Evolutionary conservation across 163 green algal genomes (phyloP).

Genomic region (Volvox carteri): DNA sequence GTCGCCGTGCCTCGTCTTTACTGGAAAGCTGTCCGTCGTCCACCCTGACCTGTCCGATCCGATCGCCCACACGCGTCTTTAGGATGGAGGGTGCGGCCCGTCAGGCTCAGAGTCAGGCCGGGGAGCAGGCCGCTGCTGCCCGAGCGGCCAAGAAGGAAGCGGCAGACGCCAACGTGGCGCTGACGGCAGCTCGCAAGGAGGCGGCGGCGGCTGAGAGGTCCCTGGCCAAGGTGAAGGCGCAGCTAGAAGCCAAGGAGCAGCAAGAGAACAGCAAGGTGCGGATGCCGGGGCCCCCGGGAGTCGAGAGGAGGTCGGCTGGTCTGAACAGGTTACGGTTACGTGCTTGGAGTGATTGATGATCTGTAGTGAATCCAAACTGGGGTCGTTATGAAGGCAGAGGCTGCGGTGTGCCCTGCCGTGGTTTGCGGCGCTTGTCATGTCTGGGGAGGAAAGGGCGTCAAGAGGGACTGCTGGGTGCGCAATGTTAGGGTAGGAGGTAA

Average conservation of each 20-base stretch:
- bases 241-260: conserved; percentile 49
- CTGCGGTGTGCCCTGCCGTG: no score
- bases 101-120: conserved; percentile 17
- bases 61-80: not conserved
- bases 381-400: no score
- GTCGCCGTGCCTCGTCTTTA: not conserved
- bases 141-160: conserved; percentile 58
- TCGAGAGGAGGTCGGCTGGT: no score
- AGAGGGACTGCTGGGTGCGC: no score
- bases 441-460: no score
- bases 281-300: no score
- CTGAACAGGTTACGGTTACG: no score
- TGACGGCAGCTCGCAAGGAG: conserved; percentile 39
- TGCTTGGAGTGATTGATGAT: no score
- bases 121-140: conserved; percentile 35
- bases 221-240: conserved; percentile 17
- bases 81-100: conserved; percentile 33
- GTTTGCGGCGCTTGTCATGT: no score
- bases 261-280: conserved; percentile 45
- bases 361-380: no score
- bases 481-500: no score
- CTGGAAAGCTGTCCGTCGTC: no score
- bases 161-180: conserved; percentile 19
- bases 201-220: conserved; percentile 23
- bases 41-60: not conserved